A percentile compares a stretch with the other conserved stretches of the same genome.
phyloP scores from a whole-genome alignment of 1,139 yeast genomes.

The Saccharomyces hybrid region DNA sequence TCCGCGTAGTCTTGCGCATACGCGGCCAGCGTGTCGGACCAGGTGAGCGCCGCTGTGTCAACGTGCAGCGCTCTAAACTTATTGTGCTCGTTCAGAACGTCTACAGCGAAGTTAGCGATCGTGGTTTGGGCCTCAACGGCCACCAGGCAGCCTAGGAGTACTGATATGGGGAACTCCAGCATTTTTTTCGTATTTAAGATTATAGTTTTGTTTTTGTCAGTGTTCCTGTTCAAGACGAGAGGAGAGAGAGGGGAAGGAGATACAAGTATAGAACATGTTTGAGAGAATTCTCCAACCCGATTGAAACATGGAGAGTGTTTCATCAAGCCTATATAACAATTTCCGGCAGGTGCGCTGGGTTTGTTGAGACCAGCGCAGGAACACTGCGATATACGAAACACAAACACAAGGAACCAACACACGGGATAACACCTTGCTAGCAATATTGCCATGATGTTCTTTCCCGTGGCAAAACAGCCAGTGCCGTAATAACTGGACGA shows the following conservation, averaged over 20 bases:
- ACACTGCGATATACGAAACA: not conserved
- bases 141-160: constrained; percentile 7
- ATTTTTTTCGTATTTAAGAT: constrained; percentile 3
- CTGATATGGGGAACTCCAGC: constrained; percentile 13
- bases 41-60: constrained; percentile 47
- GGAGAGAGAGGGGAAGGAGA: too few relatives aligned
- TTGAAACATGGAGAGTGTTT: not conserved
- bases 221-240: too few relatives aligned
- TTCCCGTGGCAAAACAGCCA: too few relatives aligned
- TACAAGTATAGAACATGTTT: not conserved
- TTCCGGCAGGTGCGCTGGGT: not conserved
- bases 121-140: not conserved
- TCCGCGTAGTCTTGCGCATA: constrained; percentile 69
- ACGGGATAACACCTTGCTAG: not conserved
- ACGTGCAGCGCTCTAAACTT: constrained; percentile 54
- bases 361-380: not conserved
- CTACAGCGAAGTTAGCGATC: not conserved
- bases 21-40: constrained; percentile 58
- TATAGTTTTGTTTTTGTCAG: not conserved
- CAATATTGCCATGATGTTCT: not conserved
- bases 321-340: not conserved
- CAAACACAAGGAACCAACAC: not conserved
- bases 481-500: too few relatives aligned
- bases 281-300: not conserved
- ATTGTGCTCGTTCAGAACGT: constrained; percentile 56